phyloP scores from a whole-genome alignment of 2,329 filamentous ascomycete species.

The Cephalotrichum gorgonifer region DNA sequence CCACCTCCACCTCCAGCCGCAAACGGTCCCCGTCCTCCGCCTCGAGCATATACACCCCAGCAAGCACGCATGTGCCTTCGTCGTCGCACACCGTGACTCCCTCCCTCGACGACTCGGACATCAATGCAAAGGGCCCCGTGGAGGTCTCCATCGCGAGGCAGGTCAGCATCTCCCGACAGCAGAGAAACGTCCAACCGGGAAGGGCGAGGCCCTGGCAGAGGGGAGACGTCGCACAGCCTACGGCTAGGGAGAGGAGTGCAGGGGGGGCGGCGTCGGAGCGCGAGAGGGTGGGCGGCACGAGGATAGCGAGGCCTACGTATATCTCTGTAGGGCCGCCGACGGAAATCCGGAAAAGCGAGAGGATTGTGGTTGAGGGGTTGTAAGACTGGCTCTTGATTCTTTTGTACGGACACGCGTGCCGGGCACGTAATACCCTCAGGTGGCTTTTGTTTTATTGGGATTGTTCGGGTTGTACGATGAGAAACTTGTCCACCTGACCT shows the following conservation, averaged over 20 bases:
- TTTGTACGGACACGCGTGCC: background rate
- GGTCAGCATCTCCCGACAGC: slow-evolving; percentile 54
- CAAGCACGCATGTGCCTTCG: too few relatives aligned
- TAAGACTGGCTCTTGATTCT: slow-evolving; percentile 6
- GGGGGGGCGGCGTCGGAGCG: slow-evolving; percentile 11
- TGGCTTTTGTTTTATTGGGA: too few relatives aligned
- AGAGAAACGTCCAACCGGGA: slow-evolving; percentile 34
- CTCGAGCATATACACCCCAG: slow-evolving; percentile 19
- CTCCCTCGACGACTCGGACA: slow-evolving; percentile 28
- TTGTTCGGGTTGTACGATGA: too few relatives aligned
- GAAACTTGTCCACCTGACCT: too few relatives aligned
- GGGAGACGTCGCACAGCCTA: background rate
- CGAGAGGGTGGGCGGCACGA: slow-evolving; percentile 25
- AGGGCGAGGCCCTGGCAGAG: slow-evolving; percentile 2
- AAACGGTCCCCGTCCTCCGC: slow-evolving; percentile 16
- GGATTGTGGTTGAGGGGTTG: slow-evolving; percentile 36
- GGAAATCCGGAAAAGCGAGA: slow-evolving; percentile 40
- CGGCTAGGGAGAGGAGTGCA: background rate
- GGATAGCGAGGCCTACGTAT: slow-evolving; percentile 33
- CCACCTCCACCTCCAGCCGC: slow-evolving; percentile 18
- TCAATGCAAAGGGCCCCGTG: slow-evolving; percentile 41
- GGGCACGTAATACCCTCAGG: too few relatives aligned
- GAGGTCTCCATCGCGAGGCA: slow-evolving; percentile 59
- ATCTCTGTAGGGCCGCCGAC: slow-evolving; percentile 26
- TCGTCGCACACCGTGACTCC: slow-evolving; percentile 17